Evolutionary conservation across 805 yeast species (phyloP).

Genomic region (Saccharomycopsis sp.): DNA sequence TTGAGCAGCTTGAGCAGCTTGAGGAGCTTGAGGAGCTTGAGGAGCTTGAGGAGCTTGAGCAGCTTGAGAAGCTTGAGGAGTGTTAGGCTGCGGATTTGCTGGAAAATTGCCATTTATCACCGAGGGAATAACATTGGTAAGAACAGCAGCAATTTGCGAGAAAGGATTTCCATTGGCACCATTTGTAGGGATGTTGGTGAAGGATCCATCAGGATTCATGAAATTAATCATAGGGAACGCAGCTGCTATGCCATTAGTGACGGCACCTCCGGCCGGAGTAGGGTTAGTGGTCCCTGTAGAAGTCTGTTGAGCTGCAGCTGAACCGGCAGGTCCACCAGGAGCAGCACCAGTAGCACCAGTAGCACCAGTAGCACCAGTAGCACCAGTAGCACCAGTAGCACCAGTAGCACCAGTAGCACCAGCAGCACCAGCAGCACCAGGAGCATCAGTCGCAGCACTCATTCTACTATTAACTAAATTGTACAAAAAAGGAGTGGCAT

Average conservation of each 20-base stretch:
- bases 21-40: background rate
- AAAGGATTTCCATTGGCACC: constrained; percentile 3
- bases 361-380: too few species aligned
- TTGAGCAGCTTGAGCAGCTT: background rate
- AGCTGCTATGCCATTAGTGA: background rate
- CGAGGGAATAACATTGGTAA: background rate
- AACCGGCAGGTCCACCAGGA: too few species aligned
- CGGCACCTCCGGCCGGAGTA: background rate
- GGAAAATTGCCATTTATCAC: background rate
- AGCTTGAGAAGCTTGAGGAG: constrained; percentile 2
- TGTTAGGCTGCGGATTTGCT: background rate
- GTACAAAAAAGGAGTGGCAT: background rate
- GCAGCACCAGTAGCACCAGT: too few species aligned
- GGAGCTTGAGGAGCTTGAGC: constrained; percentile 7
- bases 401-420: too few species aligned
- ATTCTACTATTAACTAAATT: background rate
- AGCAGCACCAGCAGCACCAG: too few species aligned
- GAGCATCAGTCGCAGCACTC: background rate
- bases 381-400: too few species aligned
- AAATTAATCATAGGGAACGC: background rate
- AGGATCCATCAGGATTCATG: background rate
- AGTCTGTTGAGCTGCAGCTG: too few species aligned
- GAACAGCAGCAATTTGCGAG: background rate
- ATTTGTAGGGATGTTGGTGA: constrained; percentile 2
- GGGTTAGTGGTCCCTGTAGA: background rate